These are phyloP conservation scores for Collybiopsis luxurians DNA, from an alignment of 768 basidiomycete genomes.

Conservation along the genomic window DNA sequence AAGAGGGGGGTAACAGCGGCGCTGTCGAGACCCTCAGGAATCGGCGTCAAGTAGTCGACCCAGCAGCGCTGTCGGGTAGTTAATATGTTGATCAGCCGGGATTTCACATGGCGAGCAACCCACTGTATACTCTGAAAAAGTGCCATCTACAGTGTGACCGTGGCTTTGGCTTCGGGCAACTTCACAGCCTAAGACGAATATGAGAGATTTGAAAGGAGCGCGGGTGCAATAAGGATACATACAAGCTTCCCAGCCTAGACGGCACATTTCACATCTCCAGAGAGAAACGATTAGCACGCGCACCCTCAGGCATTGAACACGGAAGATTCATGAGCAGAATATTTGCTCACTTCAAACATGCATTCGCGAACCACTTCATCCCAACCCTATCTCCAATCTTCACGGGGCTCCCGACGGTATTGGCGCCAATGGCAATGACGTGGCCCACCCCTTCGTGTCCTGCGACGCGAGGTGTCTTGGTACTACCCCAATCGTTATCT, in stretches of 20 bases:
- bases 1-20: conserved; percentile 67
- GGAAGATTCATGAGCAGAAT: background rate
- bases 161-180: conserved; percentile 37
- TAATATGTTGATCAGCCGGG: background rate
- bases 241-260: conserved; percentile 57
- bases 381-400: conserved; percentile 78
- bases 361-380: conserved; percentile 62
- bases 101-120: conserved; percentile 11
- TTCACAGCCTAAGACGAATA: conserved; percentile 40
- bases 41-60: conserved; percentile 68
- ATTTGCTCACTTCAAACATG: conserved; percentile 35
- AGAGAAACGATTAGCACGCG: background rate
- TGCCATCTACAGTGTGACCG: conserved; percentile 69
- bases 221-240: too few relatives aligned
- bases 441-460: conserved; percentile 81
- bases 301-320: background rate
- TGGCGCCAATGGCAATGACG: conserved; percentile 72
- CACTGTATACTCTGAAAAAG: conserved; percentile 65
- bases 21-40: conserved; percentile 63
- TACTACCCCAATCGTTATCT: conserved; percentile 64
- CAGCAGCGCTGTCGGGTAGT: conserved; percentile 60
- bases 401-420: conserved; percentile 44
- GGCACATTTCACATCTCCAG: conserved; percentile 65
- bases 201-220: too few relatives aligned
- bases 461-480: conserved; percentile 59